Percentiles rank a stretch among this genome's conserved stretches.
Evolutionary conservation across 139 green algal species (phyloP).

Genomic region (Coccomyxa sp.): DNA sequence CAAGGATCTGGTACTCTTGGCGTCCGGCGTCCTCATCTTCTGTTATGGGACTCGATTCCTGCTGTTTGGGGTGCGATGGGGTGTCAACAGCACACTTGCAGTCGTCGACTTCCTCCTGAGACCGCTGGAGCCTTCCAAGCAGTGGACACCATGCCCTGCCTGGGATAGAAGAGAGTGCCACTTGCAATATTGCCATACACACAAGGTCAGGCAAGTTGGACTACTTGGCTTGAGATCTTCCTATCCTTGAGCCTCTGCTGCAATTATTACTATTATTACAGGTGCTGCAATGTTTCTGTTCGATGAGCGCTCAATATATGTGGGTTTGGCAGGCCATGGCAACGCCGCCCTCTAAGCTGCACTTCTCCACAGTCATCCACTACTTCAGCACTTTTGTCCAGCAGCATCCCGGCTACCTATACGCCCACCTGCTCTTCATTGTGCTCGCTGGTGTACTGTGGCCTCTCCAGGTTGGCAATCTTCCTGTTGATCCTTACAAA

Average conservation of each 20-base stretch:
- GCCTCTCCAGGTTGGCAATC: constrained; percentile 11
- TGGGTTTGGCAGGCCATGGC: background rate
- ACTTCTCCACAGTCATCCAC: constrained; percentile 9
- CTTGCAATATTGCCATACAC: background rate
- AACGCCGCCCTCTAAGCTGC: background rate
- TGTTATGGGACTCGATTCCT: constrained; percentile 6
- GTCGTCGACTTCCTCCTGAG: background rate
- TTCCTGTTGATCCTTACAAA: background rate
- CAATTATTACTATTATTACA: no score
- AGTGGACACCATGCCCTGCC: constrained; percentile 2
- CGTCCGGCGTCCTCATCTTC: background rate
- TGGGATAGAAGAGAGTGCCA: background rate
- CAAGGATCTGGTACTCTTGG: background rate
- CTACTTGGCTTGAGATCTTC: background rate
- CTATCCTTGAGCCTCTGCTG: no score
- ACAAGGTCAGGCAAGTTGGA: background rate
- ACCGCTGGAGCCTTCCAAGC: background rate
- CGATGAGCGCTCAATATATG: background rate
- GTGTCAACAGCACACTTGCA: constrained; percentile 1
- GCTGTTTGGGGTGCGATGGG: constrained; percentile 7
- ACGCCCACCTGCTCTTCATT: constrained; percentile 2
- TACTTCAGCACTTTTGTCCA: constrained; percentile 11
- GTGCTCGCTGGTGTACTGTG: constrained; percentile 5
- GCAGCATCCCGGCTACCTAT: background rate
- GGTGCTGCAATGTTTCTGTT: background rate